Conservation (phyloP, 208 protist species). For the Lotmaria passim region DNA sequence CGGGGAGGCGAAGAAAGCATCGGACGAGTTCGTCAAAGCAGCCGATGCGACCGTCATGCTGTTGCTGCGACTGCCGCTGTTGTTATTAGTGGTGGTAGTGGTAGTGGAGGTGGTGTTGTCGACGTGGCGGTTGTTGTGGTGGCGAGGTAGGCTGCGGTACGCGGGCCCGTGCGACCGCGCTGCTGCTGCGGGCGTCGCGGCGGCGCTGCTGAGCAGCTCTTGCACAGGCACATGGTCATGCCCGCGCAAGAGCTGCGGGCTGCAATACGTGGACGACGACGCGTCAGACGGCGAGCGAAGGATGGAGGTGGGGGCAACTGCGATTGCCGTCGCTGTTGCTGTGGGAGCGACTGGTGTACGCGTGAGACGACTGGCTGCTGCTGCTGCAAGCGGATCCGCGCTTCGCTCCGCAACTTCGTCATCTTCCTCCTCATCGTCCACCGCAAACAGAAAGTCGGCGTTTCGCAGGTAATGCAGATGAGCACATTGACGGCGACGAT, state of each 20-base stretch:
- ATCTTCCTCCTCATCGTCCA: constrained; percentile 12
- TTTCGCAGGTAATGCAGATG: constrained; percentile 22
- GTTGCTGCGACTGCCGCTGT: no score
- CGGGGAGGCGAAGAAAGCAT: no score
- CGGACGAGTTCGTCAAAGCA: no score
- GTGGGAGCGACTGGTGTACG: neutral
- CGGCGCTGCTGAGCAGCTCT: no score
- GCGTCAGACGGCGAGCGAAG: neutral
- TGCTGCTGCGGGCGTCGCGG: neutral
- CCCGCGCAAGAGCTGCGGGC: constrained; percentile 19
- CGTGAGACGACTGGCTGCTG: no score
- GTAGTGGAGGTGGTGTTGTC: neutral
- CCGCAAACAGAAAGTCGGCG: constrained; percentile 27
- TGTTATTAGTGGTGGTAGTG: no score
- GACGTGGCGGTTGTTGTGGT: no score
- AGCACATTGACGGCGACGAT: neutral
- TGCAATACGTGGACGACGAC: constrained; percentile 26
- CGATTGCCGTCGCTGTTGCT: neutral
- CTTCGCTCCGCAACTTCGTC: no score
- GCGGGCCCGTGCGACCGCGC: neutral
- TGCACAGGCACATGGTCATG: neutral
- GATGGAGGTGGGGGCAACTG: neutral
- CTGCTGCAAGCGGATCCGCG: no score
- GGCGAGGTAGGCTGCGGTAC: no score
- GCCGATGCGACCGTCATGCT: no score